Evolutionary conservation across 306 rosid species (phyloP).

Genomic region (Trifolium subterraneum): DNA sequence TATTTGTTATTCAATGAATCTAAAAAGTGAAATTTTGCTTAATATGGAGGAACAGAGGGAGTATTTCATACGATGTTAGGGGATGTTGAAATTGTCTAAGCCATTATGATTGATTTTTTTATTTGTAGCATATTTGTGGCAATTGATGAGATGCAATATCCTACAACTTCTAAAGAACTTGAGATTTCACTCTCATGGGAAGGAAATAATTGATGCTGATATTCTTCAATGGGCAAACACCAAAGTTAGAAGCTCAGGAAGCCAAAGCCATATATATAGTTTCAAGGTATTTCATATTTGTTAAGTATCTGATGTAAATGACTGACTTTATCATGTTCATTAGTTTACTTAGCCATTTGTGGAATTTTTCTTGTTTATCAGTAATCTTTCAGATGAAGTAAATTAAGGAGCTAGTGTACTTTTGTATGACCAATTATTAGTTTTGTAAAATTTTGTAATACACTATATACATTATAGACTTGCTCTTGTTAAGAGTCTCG

Average conservation of each 20-base stretch:
- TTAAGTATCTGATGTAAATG: constrained; percentile 8
- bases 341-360: neutral
- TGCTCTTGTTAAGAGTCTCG: too few relatives aligned
- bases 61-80: neutral
- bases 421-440: neutral
- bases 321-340: neutral
- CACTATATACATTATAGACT: too few relatives aligned
- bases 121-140: constrained; percentile 93
- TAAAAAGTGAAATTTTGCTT: too few relatives aligned
- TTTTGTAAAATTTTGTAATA: too few relatives aligned
- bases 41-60: too few relatives aligned
- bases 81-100: neutral
- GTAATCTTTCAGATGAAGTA: neutral
- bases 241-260: constrained; percentile 77
- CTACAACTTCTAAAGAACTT: constrained; percentile 90
- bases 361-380: neutral
- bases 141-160: constrained; percentile 89
- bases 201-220: constrained; percentile 87
- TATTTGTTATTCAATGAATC: too few relatives aligned
- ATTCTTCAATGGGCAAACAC: constrained; percentile 91
- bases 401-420: neutral
- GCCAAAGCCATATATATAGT: constrained; percentile 78
- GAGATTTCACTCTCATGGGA: constrained; percentile 92
- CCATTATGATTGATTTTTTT: constrained; percentile 21
- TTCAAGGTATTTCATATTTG: constrained; percentile 61